Percentiles rank a stretch among this genome's conserved stretches.
Evolutionary conservation across 805 yeast genomes (phyloP).

Genomic region (Starmerella floris): DNA sequence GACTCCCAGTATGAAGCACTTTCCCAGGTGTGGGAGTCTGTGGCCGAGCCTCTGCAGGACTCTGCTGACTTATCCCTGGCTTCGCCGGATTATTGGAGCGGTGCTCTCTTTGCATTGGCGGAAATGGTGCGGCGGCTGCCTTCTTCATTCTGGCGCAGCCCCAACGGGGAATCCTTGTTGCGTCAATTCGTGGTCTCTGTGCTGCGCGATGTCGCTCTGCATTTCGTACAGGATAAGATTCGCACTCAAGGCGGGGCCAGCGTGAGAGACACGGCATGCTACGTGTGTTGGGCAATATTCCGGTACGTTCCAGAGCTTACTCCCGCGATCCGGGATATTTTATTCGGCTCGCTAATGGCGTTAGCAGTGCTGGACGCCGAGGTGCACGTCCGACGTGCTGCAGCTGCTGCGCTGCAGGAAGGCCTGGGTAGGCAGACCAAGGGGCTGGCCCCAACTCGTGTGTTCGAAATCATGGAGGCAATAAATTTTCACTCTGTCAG

Average conservation of each 20-base stretch:
- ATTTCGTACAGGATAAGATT: constrained; percentile 44
- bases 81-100: constrained; percentile 35
- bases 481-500: constrained; percentile 43
- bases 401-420: constrained; percentile 80
- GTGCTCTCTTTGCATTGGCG: constrained; percentile 45
- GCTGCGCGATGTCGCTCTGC: constrained; percentile 29
- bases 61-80: constrained; percentile 11
- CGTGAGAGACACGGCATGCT: constrained; percentile 75
- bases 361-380: constrained; percentile 61
- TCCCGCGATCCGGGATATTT: constrained; percentile 11
- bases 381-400: constrained; percentile 61
- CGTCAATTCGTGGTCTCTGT: neutral
- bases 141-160: neutral
- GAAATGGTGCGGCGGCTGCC: constrained; percentile 29
- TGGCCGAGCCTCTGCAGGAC: constrained; percentile 26
- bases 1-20: neutral
- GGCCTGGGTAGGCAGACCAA: constrained; percentile 61
- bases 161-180: neutral
- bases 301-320: constrained; percentile 29
- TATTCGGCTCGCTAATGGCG: constrained; percentile 33
- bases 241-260: constrained; percentile 48
- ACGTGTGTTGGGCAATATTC: constrained; percentile 65
- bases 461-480: constrained; percentile 39
- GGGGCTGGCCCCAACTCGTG: constrained; percentile 18
- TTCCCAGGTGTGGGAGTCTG: constrained; percentile 14